Evolutionary conservation across 116 monocot species (phyloP), one percentile per base, ranked within the genome.

Genomic region (Trichopus zeylanicus): DNA sequence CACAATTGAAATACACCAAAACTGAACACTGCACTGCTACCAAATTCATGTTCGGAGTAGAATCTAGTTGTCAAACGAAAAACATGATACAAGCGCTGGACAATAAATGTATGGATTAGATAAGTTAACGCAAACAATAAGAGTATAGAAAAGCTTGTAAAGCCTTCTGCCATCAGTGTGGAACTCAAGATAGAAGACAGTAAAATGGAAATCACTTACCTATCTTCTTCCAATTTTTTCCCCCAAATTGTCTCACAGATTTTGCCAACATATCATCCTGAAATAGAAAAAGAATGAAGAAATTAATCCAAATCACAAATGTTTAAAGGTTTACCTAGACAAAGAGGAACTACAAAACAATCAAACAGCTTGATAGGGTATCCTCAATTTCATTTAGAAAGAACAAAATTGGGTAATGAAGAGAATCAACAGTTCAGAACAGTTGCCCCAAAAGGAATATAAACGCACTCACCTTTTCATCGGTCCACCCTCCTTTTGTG

Each of bases 141-240:
- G 7, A 39, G 16, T 13, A 7, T 13, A 33, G 8, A 8, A 33
- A 33, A 39, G 39, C 10, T 39, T 39, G 16, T 2, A 39, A 39
- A 39, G 16, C 16, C 39, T 39, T 39, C 10, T 7, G 2, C 4
- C 39, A 33, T 39, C n/a, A n/a, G n/a, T n/a, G n/a, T n/a, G n/a
- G n/a, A n/a, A n/a, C n/a, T n/a, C n/a, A n/a, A n/a, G n/a, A n/a
- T n/a, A n/a, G n/a, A n/a, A n/a, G n/a, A n/a, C n/a, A n/a, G n/a
- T n/a, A n/a, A n/a, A n/a, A 39, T 62, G 31, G 21, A 47, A 0
- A 49, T 53, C 46, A 23, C 2, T 28, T 60, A 79, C 79, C 79
- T 69, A 79, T 73, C 57, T 55, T 73, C 65, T 79, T 79, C 79
- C 79, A 79, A 59, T 73, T 72, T 57, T 51, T 66, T 21, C 65